Evolutionary conservation across 2,329 filamentous ascomycete genomes (phyloP).

Genomic region (Lachnellula hyalina): DNA sequence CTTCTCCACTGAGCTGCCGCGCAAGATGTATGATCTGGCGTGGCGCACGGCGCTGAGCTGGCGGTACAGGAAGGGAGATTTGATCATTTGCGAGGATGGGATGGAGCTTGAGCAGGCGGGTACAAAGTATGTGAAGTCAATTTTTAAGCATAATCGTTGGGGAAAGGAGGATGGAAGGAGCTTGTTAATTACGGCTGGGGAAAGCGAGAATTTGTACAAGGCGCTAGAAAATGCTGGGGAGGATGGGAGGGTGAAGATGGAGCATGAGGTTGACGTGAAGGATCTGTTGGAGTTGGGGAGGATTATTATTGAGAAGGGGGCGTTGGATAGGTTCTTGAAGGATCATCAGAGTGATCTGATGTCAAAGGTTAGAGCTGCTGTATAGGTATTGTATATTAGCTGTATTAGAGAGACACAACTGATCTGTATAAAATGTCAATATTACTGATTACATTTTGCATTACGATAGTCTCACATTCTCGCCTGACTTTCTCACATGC

Average conservation of each 20-base stretch:
- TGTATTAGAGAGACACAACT: neutral
- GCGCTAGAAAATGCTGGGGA: constrained; percentile 59
- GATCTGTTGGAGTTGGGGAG: constrained; percentile 80
- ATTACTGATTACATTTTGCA: neutral
- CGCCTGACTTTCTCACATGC: neutral
- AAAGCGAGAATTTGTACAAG: constrained; percentile 57
- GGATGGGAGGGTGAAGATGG: constrained; percentile 64
- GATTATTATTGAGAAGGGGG: constrained; percentile 78
- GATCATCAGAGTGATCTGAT: constrained; percentile 64
- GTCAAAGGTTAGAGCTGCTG: constrained; percentile 19
- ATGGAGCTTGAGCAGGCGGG: constrained; percentile 55
- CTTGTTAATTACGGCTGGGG: constrained; percentile 64
- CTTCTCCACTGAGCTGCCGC: constrained; percentile 76
- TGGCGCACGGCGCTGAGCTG: constrained; percentile 94
- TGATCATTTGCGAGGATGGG: constrained; percentile 77
- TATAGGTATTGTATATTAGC: constrained; percentile 14
- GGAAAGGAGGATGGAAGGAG: constrained; percentile 63
- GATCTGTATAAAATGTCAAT: constrained; percentile 5
- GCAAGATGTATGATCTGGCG: constrained; percentile 91
- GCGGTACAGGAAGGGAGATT: constrained; percentile 79
- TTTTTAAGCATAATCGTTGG: constrained; percentile 68
- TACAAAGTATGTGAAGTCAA: constrained; percentile 57
- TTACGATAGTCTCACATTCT: neutral
- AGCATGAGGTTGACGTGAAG: constrained; percentile 90
- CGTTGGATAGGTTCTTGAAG: constrained; percentile 69